A percentile compares a stretch with the other conserved stretches of the same genome.
Conservation (phyloP, 495 filamentous ascomycete species). For the Sordaria brevicollis region DNA sequence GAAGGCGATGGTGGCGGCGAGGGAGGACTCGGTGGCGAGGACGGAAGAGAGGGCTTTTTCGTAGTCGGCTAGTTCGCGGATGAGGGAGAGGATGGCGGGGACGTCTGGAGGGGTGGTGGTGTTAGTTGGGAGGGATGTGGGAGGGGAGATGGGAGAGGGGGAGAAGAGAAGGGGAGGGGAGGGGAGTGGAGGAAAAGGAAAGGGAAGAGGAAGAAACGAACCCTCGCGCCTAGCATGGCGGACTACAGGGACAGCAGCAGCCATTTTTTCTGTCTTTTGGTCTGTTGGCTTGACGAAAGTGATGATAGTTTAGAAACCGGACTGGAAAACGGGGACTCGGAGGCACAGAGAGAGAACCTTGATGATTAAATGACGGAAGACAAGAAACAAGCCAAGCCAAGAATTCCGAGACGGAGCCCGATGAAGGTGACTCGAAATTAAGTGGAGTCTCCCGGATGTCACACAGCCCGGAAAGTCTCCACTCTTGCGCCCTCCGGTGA, state of each 20-base stretch:
- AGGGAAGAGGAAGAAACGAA: neutral
- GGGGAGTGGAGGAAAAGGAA: neutral
- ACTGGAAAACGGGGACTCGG: neutral
- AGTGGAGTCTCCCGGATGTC: neutral
- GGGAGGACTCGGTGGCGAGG: slow-evolving; percentile 63
- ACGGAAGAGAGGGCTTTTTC: slow-evolving; percentile 67
- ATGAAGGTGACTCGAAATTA: neutral
- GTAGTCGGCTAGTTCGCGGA: slow-evolving; percentile 82
- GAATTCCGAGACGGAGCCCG: neutral
- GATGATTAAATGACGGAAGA: neutral
- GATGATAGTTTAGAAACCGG: neutral
- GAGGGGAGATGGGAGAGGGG: neutral
- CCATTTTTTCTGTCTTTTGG: slow-evolving; percentile 3
- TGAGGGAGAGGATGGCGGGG: slow-evolving; percentile 67
- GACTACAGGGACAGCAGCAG: slow-evolving; percentile 8
- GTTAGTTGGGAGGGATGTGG: neutral
- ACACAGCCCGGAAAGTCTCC: neutral
- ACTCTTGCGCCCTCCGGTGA: neutral
- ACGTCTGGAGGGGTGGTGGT: slow-evolving; percentile 74
- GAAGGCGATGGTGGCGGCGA: slow-evolving; percentile 72
- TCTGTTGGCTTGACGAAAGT: neutral
- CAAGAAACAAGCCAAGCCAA: too few relatives aligned
- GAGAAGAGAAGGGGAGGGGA: neutral
- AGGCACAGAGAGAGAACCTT: too few relatives aligned
- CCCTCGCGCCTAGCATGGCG: slow-evolving; percentile 27